Conservation (phyloP, 2,329 filamentous ascomycete genomes). For the Pestalotiopsis fici region DNA sequence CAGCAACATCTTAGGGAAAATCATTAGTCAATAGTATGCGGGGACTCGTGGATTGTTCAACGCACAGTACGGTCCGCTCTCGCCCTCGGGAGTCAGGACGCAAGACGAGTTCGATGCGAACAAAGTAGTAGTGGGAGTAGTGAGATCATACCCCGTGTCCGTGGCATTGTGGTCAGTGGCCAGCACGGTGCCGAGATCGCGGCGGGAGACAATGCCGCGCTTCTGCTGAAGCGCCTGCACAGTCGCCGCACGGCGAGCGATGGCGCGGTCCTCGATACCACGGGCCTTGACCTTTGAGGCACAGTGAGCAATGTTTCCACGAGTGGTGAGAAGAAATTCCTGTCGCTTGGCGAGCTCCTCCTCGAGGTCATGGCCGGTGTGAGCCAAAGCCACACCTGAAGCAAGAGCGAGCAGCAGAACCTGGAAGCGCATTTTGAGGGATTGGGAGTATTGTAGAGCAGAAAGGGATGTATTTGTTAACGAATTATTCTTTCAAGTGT, state of each 20-base stretch:
- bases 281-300: conserved; percentile 45
- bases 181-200: conserved; percentile 18
- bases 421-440: conserved; percentile 25
- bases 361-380: conserved; percentile 49
- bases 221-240: conserved; percentile 23
- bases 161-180: conserved; percentile 29
- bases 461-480: no score
- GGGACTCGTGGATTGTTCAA: not conserved
- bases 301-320: conserved; percentile 47
- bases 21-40: not conserved
- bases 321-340: conserved; percentile 41
- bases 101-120: conserved; percentile 47
- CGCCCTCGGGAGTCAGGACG: conserved; percentile 51
- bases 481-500: not conserved
- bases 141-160: conserved; percentile 27
- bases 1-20: conserved; percentile 39
- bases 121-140: conserved; percentile 35
- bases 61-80: conserved; percentile 54
- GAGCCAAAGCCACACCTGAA: conserved; percentile 30
- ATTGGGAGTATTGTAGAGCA: not conserved
- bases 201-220: conserved; percentile 27
- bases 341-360: conserved; percentile 51
- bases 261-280: conserved; percentile 42
- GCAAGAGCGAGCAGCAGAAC: conserved; percentile 16
- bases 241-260: conserved; percentile 44